Conservation (phyloP, 2,329 filamentous ascomycete genomes). For the Fusarium devonianum region DNA sequence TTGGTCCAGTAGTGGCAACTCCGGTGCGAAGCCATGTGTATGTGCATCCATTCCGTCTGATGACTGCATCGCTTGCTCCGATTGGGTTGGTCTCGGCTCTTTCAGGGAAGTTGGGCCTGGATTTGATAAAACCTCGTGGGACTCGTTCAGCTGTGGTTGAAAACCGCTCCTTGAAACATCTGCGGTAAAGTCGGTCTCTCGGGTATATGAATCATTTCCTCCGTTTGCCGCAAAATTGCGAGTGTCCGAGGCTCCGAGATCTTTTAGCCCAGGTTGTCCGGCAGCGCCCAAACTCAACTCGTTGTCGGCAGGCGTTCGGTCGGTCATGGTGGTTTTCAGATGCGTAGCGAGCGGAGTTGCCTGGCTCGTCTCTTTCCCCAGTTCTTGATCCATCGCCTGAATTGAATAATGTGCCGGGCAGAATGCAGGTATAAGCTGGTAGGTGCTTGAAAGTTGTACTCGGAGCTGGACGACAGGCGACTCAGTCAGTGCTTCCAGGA, state of each 20-base stretch:
- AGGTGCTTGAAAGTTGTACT: not conserved
- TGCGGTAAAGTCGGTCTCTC: not conserved
- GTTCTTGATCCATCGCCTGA: conserved; percentile 20
- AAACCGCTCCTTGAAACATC: not conserved
- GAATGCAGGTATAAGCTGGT: conserved; percentile 28
- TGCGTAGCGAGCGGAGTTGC: conserved; percentile 15
- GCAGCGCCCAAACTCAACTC: conserved; percentile 1
- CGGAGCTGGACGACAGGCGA: not conserved
- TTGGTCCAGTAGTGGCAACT: conserved; percentile 4
- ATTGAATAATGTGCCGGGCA: conserved; percentile 12
- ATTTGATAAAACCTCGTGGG: not conserved
- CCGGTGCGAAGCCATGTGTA: not conserved
- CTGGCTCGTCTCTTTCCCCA: conserved; percentile 10
- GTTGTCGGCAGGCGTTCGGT: not conserved
- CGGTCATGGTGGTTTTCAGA: conserved; percentile 7
- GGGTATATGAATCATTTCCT: not conserved
- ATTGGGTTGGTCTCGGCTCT: not conserved
- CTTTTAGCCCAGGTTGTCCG: not conserved
- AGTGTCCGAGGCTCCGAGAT: not conserved
- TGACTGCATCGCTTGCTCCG: too few species aligned
- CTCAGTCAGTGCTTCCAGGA: too few species aligned
- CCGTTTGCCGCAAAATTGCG: not conserved
- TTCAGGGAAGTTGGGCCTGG: not conserved
- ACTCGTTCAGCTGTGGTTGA: conserved; percentile 4
- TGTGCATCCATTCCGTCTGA: too few species aligned